phyloP scores from a whole-genome alignment of 768 basidiomycete genomes.

The Agaricus blazei region DNA sequence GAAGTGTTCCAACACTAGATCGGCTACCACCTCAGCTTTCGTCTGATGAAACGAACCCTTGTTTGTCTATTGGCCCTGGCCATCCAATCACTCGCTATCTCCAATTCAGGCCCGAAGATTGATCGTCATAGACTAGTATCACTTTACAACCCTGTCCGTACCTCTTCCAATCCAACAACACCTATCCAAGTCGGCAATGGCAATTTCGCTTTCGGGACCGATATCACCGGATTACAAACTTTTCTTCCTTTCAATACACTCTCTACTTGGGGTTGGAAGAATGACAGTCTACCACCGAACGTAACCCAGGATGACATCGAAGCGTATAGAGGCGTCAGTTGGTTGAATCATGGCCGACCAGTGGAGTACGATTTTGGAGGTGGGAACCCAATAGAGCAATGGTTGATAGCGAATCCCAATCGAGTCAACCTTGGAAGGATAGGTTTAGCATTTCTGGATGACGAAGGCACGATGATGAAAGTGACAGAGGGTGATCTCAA shows the following conservation, averaged over 20 bases:
- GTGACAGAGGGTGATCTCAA: constrained; percentile 34
- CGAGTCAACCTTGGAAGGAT: constrained; percentile 50
- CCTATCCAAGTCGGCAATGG: constrained; percentile 61
- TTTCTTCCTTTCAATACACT: constrained; percentile 50
- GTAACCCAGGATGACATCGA: constrained; percentile 37
- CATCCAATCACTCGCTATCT: not conserved
- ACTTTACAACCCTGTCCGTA: constrained; percentile 45
- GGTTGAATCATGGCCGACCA: constrained; percentile 44
- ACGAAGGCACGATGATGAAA: constrained; percentile 19
- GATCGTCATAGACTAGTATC: constrained; percentile 41
- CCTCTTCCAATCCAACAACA: constrained; percentile 38
- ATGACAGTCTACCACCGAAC: constrained; percentile 44
- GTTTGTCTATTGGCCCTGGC: not conserved
- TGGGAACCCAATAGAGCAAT: constrained; percentile 38
- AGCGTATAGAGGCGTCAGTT: constrained; percentile 43
- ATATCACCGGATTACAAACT: constrained; percentile 55
- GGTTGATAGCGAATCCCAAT: constrained; percentile 56
- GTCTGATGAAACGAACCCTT: not conserved
- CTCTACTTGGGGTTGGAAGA: constrained; percentile 61
- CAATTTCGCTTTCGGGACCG: constrained; percentile 56
- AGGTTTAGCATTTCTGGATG: constrained; percentile 39
- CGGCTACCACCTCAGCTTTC: not conserved
- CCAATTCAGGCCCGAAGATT: constrained; percentile 19
- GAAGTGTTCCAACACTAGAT: not conserved
- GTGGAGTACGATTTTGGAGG: constrained; percentile 51